Base-by-base conservation (phyloP, 441 rosid genomes). In the Corymbia calophylla region DNA sequence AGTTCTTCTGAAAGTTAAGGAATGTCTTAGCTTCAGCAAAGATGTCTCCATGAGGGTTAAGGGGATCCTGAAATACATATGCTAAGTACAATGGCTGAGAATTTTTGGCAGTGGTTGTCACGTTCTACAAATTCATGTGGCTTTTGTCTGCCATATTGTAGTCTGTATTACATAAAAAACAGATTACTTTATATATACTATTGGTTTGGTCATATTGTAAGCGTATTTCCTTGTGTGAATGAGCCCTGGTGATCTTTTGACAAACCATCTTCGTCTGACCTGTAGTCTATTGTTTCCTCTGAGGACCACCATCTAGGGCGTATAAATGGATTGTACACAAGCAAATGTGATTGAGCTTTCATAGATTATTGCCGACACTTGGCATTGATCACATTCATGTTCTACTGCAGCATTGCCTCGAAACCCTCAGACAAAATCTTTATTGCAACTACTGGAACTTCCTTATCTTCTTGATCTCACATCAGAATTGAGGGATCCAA, bases 361-460 rank as follows among this genome's bases (percentile, higher is more conserved):
- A 32, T 53, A 29, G 58, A 88, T 51, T 88, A 44, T 31, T 31
- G 60, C 54, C 68, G 89, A 68, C 53, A 4, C 14, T 68, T 25
- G 48, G 21, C 48, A 39, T 58, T 58, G 39, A 55, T 18, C 48
- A 23, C n/a, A 18, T 47, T 31, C 64, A 87, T 86, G 54, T 47
- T 55, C 54, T 89, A 23, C 29, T 91, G 90, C 92, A 96, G 99
- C 89, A 86, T 91, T 88, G 88, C 93, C 91, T 62, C 94, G 91
- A 88, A 98, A 96, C 94, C 99, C 98, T 44, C 99, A 97, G 89
- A 98, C 98, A 23, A 90, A 93, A 87, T 93, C 97, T 47, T 92
- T 95, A 87, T 91, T 98, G 94, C 95, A 95, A 93, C 93, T 98
- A 68, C 94, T 97, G 90, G 98, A 93, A 88, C 98, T 96, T 86